A percentile compares a stretch with the other conserved stretches of the same genome.
Evolutionary conservation across 1,284 basidiomycete genomes (phyloP).

Genomic region (Porogramme epimiltina): DNA sequence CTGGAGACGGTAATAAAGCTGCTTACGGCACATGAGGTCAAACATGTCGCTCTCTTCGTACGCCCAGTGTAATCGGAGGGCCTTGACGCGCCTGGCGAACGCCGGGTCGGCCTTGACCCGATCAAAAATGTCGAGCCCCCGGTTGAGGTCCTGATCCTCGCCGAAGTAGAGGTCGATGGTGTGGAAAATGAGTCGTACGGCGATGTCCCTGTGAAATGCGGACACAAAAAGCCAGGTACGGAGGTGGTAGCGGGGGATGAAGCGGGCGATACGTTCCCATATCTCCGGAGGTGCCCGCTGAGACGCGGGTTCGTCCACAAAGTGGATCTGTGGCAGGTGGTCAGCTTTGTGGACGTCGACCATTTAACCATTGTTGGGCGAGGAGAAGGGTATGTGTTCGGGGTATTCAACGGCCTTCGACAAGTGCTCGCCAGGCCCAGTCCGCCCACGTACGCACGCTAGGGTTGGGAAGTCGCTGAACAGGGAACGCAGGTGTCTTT

Average conservation of each 20-base stretch:
- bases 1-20: neutral
- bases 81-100: constrained; percentile 59
- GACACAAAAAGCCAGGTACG: constrained; percentile 67
- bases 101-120: constrained; percentile 58
- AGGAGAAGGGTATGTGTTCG: no score
- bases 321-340: constrained; percentile 43
- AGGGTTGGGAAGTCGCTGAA: no score
- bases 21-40: constrained; percentile 60
- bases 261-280: constrained; percentile 64
- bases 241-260: constrained; percentile 63
- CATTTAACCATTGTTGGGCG: no score
- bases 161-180: constrained; percentile 66
- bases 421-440: no score
- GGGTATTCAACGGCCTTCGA: no score
- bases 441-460: no score
- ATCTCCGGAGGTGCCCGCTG: constrained; percentile 63
- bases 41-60: constrained; percentile 67
- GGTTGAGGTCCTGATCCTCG: constrained; percentile 57
- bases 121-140: constrained; percentile 65
- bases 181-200: constrained; percentile 61
- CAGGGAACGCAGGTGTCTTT: no score
- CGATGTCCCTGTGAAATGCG: constrained; percentile 62
- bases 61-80: constrained; percentile 63
- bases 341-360: no score
- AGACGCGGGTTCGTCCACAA: constrained; percentile 53